Conservation (phyloP, 1,284 basidiomycete species). For the Tetrapyrgos nigripes region DNA sequence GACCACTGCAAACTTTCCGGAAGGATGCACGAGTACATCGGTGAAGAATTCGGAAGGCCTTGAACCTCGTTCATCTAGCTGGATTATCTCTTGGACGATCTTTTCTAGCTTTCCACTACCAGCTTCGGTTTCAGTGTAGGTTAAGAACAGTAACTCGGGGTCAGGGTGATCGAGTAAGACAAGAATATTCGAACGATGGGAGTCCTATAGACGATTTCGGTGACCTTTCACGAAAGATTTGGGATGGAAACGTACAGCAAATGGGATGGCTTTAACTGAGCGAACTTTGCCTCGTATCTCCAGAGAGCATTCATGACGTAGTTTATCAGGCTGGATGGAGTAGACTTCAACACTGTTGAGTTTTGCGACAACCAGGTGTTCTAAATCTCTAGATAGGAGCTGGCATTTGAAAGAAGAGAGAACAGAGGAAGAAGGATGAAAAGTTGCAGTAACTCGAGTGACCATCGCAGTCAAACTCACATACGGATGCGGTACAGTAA, state of each 20-base stretch:
- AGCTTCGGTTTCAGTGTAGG: conserved; percentile 47
- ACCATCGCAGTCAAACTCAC: background rate
- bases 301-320: conserved; percentile 59
- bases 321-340: conserved; percentile 61
- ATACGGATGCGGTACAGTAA: background rate
- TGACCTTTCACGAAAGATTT: background rate
- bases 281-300: conserved; percentile 74
- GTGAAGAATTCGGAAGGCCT: conserved; percentile 72
- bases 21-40: conserved; percentile 65
- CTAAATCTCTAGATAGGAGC: conserved; percentile 53
- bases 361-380: conserved; percentile 73
- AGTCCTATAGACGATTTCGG: conserved; percentile 41
- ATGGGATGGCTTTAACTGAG: conserved; percentile 58
- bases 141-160: conserved; percentile 67
- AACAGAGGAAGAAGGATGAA: conserved; percentile 36
- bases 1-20: conserved; percentile 64
- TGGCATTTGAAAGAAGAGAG: conserved; percentile 66
- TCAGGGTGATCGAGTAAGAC: conserved; percentile 77
- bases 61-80: conserved; percentile 60
- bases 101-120: conserved; percentile 44
- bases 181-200: conserved; percentile 56
- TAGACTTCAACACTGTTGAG: conserved; percentile 68
- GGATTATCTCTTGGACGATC: conserved; percentile 46
- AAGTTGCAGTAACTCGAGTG: conserved; percentile 15
- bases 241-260: conserved; percentile 47